A percentile compares a stretch with the other conserved stretches of the same genome.
Conservation (phyloP, 2,329 filamentous ascomycete species). For the Scedosporium boydii region DNA sequence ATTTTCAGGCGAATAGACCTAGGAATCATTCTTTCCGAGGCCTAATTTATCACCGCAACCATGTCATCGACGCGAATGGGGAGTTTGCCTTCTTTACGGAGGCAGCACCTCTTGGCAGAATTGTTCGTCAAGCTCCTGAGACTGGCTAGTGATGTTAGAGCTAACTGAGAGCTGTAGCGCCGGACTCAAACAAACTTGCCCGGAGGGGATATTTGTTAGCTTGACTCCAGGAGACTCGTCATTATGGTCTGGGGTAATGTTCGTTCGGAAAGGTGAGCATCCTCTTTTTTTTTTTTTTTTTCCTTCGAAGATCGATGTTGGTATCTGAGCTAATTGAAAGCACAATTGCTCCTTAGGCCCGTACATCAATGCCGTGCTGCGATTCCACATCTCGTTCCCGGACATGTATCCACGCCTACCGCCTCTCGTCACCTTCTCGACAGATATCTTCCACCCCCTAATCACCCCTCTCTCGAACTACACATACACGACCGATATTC, state of each 20-base stretch:
- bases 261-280: constrained; percentile 70
- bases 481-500: constrained; percentile 74
- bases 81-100: constrained; percentile 48
- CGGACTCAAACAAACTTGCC: constrained; percentile 71
- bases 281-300: background rate
- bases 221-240: constrained; percentile 72
- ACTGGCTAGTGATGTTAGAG: background rate
- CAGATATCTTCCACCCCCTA: constrained; percentile 90
- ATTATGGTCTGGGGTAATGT: constrained; percentile 84
- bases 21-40: background rate
- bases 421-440: constrained; percentile 78
- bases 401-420: constrained; percentile 68
- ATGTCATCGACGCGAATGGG: constrained; percentile 38
- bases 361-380: constrained; percentile 76
- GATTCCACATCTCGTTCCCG: constrained; percentile 85
- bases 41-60: background rate
- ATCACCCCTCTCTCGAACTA: constrained; percentile 91
- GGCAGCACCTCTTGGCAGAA: constrained; percentile 70
- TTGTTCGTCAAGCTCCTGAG: constrained; percentile 49
- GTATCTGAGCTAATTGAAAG: background rate
- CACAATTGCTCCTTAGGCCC: constrained; percentile 49
- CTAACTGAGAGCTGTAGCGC: constrained; percentile 41
- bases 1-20: background rate
- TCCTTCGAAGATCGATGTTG: too few species aligned
- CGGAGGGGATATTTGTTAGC: constrained; percentile 78